phyloP scores from a whole-genome alignment of 139 green algal species.

The Chlorella sp. region DNA sequence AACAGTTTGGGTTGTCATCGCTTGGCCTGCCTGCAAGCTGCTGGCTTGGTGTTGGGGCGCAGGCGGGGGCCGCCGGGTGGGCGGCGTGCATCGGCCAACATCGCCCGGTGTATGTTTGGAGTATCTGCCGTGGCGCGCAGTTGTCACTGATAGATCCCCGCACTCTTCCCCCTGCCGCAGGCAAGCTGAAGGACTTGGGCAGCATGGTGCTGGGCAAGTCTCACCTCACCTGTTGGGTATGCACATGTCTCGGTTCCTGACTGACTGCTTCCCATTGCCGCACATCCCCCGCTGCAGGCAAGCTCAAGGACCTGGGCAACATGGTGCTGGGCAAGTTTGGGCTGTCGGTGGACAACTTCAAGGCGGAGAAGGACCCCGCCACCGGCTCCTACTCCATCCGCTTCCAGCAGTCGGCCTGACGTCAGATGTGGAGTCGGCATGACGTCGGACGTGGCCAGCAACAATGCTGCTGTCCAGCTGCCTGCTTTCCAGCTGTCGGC shows the following conservation, averaged over 20 bases:
- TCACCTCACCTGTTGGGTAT: slow-evolving; percentile 73
- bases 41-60: too few relatives aligned
- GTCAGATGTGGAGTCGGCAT: too few relatives aligned
- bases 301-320: slow-evolving; percentile 98
- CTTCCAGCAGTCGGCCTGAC: slow-evolving; percentile 73
- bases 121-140: too few relatives aligned
- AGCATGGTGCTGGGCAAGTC: slow-evolving; percentile 96
- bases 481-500: too few relatives aligned
- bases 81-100: background rate
- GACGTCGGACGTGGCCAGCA: too few relatives aligned
- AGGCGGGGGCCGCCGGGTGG: background rate
- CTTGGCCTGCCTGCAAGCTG: too few relatives aligned
- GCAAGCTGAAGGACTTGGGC: slow-evolving; percentile 96
- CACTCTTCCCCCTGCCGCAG: slow-evolving; percentile 32
- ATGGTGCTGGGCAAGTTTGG: slow-evolving; percentile 96
- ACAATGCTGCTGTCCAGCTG: too few relatives aligned
- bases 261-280: background rate
- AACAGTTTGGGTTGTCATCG: too few relatives aligned
- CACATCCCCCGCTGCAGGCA: slow-evolving; percentile 53
- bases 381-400: slow-evolving; percentile 93
- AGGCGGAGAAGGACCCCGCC: slow-evolving; percentile 91
- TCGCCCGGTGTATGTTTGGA: background rate
- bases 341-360: slow-evolving; percentile 97
- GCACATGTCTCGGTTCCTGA: too few relatives aligned
- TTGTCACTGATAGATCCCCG: too few relatives aligned